Evolutionary conservation across 495 filamentous ascomycete species (phyloP), one percentile per base, ranked within the genome.

Genomic region (Chaetomium cochliodes): DNA sequence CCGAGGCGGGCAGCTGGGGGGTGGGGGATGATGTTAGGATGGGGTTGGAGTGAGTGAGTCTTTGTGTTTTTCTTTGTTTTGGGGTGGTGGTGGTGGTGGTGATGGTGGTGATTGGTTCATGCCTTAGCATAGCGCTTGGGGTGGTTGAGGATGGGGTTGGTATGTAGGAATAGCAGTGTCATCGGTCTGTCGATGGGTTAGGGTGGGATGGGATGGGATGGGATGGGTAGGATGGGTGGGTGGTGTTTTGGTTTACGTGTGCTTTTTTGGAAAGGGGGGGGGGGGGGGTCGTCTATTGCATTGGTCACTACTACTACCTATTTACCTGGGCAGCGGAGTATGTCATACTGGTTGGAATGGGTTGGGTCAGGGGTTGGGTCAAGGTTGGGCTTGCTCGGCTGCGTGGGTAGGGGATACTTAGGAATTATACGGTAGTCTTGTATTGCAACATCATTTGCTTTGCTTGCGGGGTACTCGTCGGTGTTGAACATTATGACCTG

Each of bases 21-120:
- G 65, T 78, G 2, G 76, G 76, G 2, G 76, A 78, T 64, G 76
- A 78, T 37, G 73, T 75, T 11, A 63, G 72, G 62, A 78, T 78
- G 76, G 72, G 76, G 22, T 68, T 78, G 62, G 75, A 76, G 41
- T 44, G 41, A 44, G 18, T 44, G n/a, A n/a, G n/a, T n/a, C n/a
- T n/a, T n/a, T n/a, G n/a, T n/a, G n/a, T n/a, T n/a, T n/a, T n/a
- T n/a, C n/a, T n/a, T n/a, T n/a, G n/a, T n/a, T n/a, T n/a, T n/a
- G n/a, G n/a, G n/a, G n/a, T n/a, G n/a, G 30, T 33, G 13, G 39
- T 11, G 8, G 39, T 33, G 30, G 30, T 33, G 3, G 30, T 7
- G 3, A 33, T 33, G 30, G 30, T 33, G 30, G 30, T 33, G n/a
- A 12, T 33, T 3, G 30, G 30, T 3, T 3, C 3, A 7, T 33